Conservation (phyloP, 2,329 filamentous ascomycete species). For the Fusarium bulbicola region DNA sequence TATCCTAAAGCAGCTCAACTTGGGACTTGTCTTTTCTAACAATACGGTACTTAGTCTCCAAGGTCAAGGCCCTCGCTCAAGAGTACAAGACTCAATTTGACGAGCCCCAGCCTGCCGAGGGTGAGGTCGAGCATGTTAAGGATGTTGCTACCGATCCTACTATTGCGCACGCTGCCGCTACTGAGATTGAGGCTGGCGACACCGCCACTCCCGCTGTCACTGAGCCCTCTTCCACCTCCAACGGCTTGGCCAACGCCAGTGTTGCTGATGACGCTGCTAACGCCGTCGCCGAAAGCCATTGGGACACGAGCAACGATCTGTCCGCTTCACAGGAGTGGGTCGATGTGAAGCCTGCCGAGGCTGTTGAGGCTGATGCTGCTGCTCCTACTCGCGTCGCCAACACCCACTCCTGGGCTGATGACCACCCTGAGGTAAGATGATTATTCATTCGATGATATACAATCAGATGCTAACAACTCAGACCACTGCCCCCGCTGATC, state of each 20-base stretch:
- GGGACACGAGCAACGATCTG: constrained; percentile 62
- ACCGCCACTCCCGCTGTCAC: constrained; percentile 50
- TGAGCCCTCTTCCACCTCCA: constrained; percentile 51
- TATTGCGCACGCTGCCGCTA: constrained; percentile 71
- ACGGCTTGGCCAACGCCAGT: constrained; percentile 59
- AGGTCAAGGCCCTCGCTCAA: constrained; percentile 56
- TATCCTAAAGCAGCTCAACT: constrained; percentile 25
- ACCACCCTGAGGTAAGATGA: constrained; percentile 67
- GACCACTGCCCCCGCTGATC: constrained; percentile 52
- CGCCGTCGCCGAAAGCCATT: constrained; percentile 71
- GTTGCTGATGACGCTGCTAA: constrained; percentile 65
- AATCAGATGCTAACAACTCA: constrained; percentile 20
- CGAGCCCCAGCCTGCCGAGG: constrained; percentile 45
- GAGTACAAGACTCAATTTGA: constrained; percentile 61
- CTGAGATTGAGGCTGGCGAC: constrained; percentile 68
- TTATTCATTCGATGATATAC: background rate
- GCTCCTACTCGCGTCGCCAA: constrained; percentile 61
- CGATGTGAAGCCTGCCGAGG: constrained; percentile 72
- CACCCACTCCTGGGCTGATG: constrained; percentile 83
- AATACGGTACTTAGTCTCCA: constrained; percentile 42
- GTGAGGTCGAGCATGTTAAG: constrained; percentile 46
- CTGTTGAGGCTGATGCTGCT: constrained; percentile 76
- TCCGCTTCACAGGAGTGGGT: constrained; percentile 75
- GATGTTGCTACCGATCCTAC: constrained; percentile 68
- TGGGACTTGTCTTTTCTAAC: constrained; percentile 30